A percentile compares a stretch with the other conserved stretches of the same genome.
phyloP scores from a whole-genome alignment of 441 rosid genomes.

The Eutrema salsugineum region DNA sequence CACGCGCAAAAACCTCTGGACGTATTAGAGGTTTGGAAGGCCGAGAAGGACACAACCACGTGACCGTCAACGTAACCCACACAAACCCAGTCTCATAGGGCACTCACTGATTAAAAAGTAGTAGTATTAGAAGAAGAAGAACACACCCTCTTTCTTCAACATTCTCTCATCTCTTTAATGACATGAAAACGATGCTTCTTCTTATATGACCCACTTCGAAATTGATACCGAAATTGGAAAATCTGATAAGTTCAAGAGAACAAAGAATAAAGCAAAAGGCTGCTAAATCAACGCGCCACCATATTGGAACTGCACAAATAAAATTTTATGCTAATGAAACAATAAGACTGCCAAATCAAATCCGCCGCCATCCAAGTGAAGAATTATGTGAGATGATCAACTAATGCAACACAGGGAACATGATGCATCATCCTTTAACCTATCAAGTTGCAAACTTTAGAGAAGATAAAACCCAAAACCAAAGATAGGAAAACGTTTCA shows the following conservation, averaged over 20 bases:
- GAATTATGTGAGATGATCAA: background rate
- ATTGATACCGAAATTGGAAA: background rate
- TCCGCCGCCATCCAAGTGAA: background rate
- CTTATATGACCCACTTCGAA: background rate
- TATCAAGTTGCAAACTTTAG: background rate
- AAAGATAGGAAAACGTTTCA: background rate
- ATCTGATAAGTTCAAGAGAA: background rate
- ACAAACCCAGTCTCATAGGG: slow-evolving; percentile 24
- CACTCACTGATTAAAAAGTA: slow-evolving; percentile 20
- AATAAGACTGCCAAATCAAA: background rate
- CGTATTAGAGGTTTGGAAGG: slow-evolving; percentile 17
- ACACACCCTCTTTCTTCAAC: background rate
- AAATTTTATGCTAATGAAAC: background rate
- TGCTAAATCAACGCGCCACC: background rate
- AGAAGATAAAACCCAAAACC: background rate
- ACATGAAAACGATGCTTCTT: slow-evolving; percentile 22
- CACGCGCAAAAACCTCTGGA: slow-evolving; percentile 29
- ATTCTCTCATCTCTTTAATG: slow-evolving; percentile 7
- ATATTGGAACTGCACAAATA: background rate
- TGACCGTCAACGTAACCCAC: slow-evolving; percentile 35
- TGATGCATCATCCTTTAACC: background rate
- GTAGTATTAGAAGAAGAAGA: background rate
- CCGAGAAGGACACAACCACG: slow-evolving; percentile 28
- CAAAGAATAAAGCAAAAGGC: background rate
- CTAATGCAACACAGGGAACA: background rate